A percentile compares a stretch with the other conserved stretches of the same genome.
These are phyloP conservation scores for Akanthomyces muscarius DNA, from an alignment of 2,329 filamentous ascomycete genomes.

Conservation along the genomic window DNA sequence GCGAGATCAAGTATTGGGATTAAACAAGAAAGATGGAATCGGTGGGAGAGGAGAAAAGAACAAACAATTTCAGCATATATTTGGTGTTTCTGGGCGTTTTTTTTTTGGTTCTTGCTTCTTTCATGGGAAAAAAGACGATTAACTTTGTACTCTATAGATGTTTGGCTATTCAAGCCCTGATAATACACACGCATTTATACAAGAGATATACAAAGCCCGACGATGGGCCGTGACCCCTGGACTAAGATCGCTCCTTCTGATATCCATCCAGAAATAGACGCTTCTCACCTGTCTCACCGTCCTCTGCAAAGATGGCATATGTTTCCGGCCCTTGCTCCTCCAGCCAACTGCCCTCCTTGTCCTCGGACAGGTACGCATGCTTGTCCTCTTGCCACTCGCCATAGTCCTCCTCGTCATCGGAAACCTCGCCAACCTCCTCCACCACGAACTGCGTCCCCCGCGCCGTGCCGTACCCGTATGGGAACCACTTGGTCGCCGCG, in stretches of 20 bases:
- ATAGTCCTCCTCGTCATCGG: too few species aligned
- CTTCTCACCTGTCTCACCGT: not conserved
- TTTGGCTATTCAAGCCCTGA: not conserved
- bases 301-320: too few species aligned
- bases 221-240: not conserved
- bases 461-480: too few species aligned
- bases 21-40: constrained; percentile 36
- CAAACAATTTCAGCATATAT: constrained; percentile 4
- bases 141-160: constrained; percentile 1
- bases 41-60: not conserved
- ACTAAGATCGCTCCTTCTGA: constrained; percentile 11
- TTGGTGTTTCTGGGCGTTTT: constrained; percentile 17
- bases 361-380: too few species aligned
- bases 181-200: constrained; percentile 1
- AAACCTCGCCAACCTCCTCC: too few species aligned
- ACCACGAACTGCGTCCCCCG: too few species aligned
- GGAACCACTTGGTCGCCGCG: too few species aligned
- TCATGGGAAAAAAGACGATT: not conserved
- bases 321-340: too few species aligned
- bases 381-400: too few species aligned
- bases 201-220: not conserved
- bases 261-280: constrained; percentile 19
- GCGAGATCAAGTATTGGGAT: constrained; percentile 90
- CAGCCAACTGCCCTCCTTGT: too few species aligned
- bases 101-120: not conserved